Evolutionary conservation across 306 rosid species (phyloP).

Genomic region (Trichosanthes truncata): DNA sequence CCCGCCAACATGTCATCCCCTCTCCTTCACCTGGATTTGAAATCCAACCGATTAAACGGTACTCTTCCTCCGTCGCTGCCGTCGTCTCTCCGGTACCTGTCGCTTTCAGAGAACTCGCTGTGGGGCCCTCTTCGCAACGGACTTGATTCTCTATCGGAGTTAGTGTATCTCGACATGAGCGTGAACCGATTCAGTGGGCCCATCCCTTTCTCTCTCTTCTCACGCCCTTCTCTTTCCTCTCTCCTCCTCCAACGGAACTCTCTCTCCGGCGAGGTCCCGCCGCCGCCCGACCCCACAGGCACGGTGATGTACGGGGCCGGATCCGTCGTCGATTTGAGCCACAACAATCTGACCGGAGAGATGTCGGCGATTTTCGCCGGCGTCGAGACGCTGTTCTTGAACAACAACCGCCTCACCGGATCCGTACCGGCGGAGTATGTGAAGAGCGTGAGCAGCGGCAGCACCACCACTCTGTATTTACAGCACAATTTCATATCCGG

Average conservation of each 20-base stretch:
- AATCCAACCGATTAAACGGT: conserved; percentile 36
- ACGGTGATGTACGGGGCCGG: conserved; percentile 30
- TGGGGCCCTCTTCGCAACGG: conserved; percentile 58
- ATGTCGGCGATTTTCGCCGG: conserved; percentile 34
- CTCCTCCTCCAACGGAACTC: conserved; percentile 58
- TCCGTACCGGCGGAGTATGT: conserved; percentile 49
- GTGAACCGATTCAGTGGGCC: conserved; percentile 49
- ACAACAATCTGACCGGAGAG: conserved; percentile 40
- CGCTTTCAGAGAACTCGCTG: conserved; percentile 38
- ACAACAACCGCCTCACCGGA: conserved; percentile 53
- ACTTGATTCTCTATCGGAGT: conserved; percentile 31
- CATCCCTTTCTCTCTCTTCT: conserved; percentile 45
- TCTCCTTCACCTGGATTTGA: conserved; percentile 55
- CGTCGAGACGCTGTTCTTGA: conserved; percentile 56
- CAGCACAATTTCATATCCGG: conserved; percentile 58
- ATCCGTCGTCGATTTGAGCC: conserved; percentile 60
- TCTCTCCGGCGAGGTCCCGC: conserved; percentile 46
- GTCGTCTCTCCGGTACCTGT: conserved; percentile 53
- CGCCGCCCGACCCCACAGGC: not conserved
- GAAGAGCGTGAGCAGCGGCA: conserved; percentile 43
- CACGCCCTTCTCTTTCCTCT: conserved; percentile 29
- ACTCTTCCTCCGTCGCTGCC: conserved; percentile 35
- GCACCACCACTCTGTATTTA: conserved; percentile 52
- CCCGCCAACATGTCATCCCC: conserved; percentile 27
- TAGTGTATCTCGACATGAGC: conserved; percentile 51